These are phyloP conservation scores for Pythium coloratum DNA, from an alignment of 352 stramenopile genomes.

Conservation along the genomic window DNA sequence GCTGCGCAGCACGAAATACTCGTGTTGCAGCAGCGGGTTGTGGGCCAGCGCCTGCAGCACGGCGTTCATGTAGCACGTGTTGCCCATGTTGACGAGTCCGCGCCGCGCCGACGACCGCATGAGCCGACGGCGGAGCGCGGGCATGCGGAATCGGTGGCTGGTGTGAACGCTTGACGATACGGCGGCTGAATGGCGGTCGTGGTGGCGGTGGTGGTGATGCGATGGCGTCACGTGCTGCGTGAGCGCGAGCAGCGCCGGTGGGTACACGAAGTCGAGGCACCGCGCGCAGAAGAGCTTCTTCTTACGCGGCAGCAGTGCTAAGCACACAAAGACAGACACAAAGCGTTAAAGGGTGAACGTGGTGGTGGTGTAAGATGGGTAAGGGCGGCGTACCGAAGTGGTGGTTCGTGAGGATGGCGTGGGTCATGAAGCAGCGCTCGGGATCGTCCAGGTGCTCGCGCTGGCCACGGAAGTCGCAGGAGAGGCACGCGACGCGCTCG, in stretches of 20 bases:
- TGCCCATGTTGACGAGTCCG: conserved; percentile 84
- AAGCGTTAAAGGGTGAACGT: not conserved
- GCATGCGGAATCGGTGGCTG: conserved; percentile 1
- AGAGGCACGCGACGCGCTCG: conserved; percentile 50
- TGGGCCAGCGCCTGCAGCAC: conserved; percentile 72
- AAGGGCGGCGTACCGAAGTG: conserved; percentile 39
- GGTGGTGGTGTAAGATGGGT: no score
- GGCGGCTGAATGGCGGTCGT: not conserved
- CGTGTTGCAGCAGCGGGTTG: conserved; percentile 70
- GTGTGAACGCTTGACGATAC: not conserved
- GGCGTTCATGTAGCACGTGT: conserved; percentile 85
- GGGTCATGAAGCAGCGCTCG: conserved; percentile 60
- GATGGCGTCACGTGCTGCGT: conserved; percentile 26
- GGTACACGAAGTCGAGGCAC: conserved; percentile 68
- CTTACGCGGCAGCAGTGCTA: conserved; percentile 20
- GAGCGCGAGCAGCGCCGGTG: conserved; percentile 28
- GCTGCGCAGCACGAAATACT: conserved; percentile 62
- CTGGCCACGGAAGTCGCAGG: conserved; percentile 45
- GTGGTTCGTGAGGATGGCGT: conserved; percentile 63
- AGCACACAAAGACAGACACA: not conserved
- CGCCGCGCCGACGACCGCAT: conserved; percentile 31
- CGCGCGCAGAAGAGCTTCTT: conserved; percentile 55
- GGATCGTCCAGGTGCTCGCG: conserved; percentile 34
- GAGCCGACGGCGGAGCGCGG: conserved; percentile 23
- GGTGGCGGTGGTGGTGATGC: conserved; percentile 4